Percentiles rank a stretch among this genome's conserved stretches.
Evolutionary conservation across 345 rosid genomes (phyloP).

Genomic region (Gossypium rotundifolium): DNA sequence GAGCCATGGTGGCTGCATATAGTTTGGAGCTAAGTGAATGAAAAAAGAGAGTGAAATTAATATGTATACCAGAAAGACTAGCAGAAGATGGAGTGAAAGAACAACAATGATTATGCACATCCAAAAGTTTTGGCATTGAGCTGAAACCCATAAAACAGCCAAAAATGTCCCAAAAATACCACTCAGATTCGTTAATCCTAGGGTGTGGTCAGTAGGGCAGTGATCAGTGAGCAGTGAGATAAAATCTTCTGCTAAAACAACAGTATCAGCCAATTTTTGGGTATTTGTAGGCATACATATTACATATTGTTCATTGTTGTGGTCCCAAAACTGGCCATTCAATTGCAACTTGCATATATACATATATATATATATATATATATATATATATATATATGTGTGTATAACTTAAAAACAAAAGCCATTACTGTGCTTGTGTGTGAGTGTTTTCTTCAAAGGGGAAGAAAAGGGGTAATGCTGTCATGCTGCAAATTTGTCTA

Average conservation of each 20-base stretch:
- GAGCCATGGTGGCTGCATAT: not conserved
- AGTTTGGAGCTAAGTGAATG: not conserved
- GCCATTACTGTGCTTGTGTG: not conserved
- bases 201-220: conserved; percentile 2
- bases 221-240: not conserved
- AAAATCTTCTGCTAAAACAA: not conserved
- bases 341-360: not conserved
- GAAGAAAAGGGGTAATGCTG: not conserved
- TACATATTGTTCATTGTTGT: not conserved
- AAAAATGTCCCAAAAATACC: not conserved
- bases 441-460: not conserved
- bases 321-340: conserved; percentile 16
- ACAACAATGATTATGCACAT: conserved; percentile 4
- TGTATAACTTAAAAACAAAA: not conserved
- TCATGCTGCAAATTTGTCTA: not conserved
- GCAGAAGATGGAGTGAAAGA: not conserved
- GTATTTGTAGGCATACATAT: not conserved
- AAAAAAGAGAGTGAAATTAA: not conserved
- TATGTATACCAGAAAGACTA: not conserved
- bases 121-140: not conserved
- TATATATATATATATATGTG: too few species aligned
- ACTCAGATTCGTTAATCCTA: conserved; percentile 15
- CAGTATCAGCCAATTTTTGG: not conserved
- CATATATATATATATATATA: too few species aligned
- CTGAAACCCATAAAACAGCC: not conserved